These are phyloP conservation scores for Mycena leptocephala DNA, from an alignment of 768 basidiomycete species.

Conservation along the genomic window DNA sequence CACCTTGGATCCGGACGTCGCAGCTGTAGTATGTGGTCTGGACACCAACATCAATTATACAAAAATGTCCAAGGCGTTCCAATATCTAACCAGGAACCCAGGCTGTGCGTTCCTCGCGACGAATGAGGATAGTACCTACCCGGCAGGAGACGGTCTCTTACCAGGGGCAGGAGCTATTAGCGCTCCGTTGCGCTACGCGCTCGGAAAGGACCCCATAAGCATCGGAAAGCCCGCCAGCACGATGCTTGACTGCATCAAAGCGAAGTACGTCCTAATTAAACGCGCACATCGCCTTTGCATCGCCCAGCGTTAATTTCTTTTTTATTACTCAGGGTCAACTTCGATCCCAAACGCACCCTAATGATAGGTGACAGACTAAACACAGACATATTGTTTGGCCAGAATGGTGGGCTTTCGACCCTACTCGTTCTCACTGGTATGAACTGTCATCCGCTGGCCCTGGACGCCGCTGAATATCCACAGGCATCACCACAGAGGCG, in stretches of 20 bases:
- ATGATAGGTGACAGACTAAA: conserved; percentile 98
- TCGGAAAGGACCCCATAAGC: conserved; percentile 57
- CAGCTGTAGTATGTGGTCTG: conserved; percentile 95
- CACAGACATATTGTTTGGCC: conserved; percentile 96
- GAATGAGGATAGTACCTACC: conserved; percentile 95
- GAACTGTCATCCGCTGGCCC: conserved; percentile 17
- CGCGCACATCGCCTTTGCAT: background rate
- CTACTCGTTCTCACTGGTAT: conserved; percentile 94
- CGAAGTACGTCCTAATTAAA: conserved; percentile 57
- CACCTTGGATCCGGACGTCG: conserved; percentile 82
- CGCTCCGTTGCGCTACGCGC: conserved; percentile 84
- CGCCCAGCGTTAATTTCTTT: conserved; percentile 3
- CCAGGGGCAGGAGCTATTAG: conserved; percentile 92
- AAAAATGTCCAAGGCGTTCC: conserved; percentile 93
- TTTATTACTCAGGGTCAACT: conserved; percentile 75
- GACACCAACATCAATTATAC: conserved; percentile 93
- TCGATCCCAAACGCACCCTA: conserved; percentile 89
- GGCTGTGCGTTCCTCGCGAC: conserved; percentile 91
- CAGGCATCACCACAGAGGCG: conserved; percentile 84
- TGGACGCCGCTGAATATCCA: background rate
- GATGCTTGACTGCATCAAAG: conserved; percentile 85
- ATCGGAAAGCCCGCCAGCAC: conserved; percentile 30
- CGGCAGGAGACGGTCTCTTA: conserved; percentile 77
- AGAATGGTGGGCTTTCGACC: conserved; percentile 88
- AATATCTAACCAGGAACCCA: conserved; percentile 87